Evolutionary conservation across 805 yeast genomes (phyloP).

Genomic region (Pichia kluyveri): DNA sequence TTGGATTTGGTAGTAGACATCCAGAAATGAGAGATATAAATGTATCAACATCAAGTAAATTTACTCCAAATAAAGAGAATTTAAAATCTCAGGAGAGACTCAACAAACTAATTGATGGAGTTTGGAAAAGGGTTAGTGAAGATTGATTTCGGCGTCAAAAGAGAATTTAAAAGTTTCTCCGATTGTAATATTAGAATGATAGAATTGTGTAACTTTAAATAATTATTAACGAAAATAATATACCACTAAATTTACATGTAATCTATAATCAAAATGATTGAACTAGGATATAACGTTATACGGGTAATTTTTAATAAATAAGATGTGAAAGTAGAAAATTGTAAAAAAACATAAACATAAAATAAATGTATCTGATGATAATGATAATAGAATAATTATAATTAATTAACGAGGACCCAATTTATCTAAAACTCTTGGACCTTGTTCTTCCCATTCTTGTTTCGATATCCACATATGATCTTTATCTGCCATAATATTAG

Average conservation of each 20-base stretch:
- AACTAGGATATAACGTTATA: no score
- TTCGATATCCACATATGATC: constrained; percentile 97
- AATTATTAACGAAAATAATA: no score
- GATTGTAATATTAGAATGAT: neutral
- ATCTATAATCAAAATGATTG: no score
- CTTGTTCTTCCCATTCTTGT: constrained; percentile 97
- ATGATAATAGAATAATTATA: no score
- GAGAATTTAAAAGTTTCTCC: no score
- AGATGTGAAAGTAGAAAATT: no score
- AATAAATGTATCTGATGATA: neutral
- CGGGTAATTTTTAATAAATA: no score
- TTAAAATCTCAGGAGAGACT: constrained; percentile 4
- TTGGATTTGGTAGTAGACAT: constrained; percentile 55
- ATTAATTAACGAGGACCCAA: constrained; percentile 74
- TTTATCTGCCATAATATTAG: constrained; percentile 96
- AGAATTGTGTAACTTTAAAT: no score
- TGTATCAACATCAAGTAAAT: neutral
- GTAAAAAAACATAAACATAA: neutral
- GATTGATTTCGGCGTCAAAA: no score
- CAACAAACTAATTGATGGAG: constrained; percentile 39
- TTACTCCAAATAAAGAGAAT: neutral
- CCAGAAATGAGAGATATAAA: constrained; percentile 12
- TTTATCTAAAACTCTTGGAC: constrained; percentile 74
- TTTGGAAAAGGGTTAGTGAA: constrained; percentile 36
- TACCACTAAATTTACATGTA: no score